These are phyloP conservation scores for Colletotrichum incanum DNA, from an alignment of 2,329 filamentous ascomycete genomes.

Conservation along the genomic window DNA sequence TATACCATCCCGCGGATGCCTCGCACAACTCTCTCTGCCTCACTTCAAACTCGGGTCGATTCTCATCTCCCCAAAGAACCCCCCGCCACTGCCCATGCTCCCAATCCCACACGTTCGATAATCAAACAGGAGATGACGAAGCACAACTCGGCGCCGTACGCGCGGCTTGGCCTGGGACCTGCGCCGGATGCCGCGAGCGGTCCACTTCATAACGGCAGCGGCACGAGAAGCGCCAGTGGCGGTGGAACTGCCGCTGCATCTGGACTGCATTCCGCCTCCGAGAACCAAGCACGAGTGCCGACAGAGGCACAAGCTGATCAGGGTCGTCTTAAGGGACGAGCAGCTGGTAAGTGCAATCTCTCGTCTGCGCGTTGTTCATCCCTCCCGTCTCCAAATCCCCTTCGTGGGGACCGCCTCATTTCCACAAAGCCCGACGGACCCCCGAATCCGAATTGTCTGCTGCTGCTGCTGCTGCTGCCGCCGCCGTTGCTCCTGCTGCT, in stretches of 20 bases:
- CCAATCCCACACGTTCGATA: neutral
- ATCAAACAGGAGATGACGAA: slow-evolving; percentile 17
- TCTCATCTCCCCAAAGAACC: too few relatives aligned
- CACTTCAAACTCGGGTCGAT: neutral
- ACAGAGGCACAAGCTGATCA: neutral
- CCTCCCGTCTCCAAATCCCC: slow-evolving; percentile 4
- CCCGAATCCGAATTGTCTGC: slow-evolving; percentile 2
- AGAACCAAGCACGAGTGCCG: neutral
- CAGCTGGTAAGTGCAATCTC: slow-evolving; percentile 1
- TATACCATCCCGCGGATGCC: neutral
- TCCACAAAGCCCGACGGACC: slow-evolving; percentile 15
- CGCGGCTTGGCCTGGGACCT: slow-evolving; percentile 25
- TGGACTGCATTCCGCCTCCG: slow-evolving; percentile 18
- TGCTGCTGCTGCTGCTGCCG: slow-evolving; percentile 1
- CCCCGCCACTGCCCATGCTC: neutral
- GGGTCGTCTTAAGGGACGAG: neutral
- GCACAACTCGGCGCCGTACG: slow-evolving; percentile 17
- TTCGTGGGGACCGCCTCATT: slow-evolving; percentile 14
- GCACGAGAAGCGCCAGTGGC: slow-evolving; percentile 9
- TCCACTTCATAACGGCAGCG: slow-evolving; percentile 26
- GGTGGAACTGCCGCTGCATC: slow-evolving; percentile 20
- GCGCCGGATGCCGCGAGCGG: slow-evolving; percentile 23
- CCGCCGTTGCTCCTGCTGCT: neutral
- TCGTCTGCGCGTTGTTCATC: neutral
- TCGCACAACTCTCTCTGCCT: neutral